A percentile compares a stretch with the other conserved stretches of the same genome.
Evolutionary conservation across 2,329 filamentous ascomycete species (phyloP).

Genomic region (Coniosporium tulheliwenetii): DNA sequence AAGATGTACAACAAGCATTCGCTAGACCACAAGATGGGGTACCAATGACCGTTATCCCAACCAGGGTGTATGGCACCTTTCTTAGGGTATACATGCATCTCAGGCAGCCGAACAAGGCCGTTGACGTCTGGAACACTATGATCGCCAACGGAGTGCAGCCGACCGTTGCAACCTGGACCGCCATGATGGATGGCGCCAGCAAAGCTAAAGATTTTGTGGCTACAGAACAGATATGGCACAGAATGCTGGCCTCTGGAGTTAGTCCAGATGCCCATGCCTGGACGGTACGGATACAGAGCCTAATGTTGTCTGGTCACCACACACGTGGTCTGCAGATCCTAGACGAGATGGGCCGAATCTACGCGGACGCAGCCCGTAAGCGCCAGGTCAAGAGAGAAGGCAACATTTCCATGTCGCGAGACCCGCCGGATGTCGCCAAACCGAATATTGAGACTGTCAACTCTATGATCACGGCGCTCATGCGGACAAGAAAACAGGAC

Average conservation of each 20-base stretch:
- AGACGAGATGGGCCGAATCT: conserved; percentile 47
- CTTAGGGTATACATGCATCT: conserved; percentile 31
- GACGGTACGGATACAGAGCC: conserved; percentile 52
- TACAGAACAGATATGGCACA: conserved; percentile 51
- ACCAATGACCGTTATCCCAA: conserved; percentile 10
- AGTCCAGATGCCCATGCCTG: conserved; percentile 51
- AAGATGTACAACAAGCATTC: conserved; percentile 5
- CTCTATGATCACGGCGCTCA: conserved; percentile 48
- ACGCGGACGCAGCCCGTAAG: conserved; percentile 26
- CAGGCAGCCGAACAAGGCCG: conserved; percentile 24
- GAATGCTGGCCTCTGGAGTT: conserved; percentile 40
- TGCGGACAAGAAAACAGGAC: conserved; percentile 31
- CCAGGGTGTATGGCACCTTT: conserved; percentile 26
- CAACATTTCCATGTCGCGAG: conserved; percentile 1
- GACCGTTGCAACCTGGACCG: conserved; percentile 51
- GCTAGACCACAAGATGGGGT: background rate
- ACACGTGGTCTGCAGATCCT: conserved; percentile 47
- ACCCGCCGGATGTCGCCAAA: conserved; percentile 30
- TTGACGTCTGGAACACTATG: conserved; percentile 44
- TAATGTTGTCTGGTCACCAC: conserved; percentile 40
- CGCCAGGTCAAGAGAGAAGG: conserved; percentile 1
- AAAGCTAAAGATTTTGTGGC: conserved; percentile 41
- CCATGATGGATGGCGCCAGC: conserved; percentile 58
- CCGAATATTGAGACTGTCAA: conserved; percentile 55
- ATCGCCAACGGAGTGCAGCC: conserved; percentile 38